A percentile compares a stretch with the other conserved stretches of the same genome.
These are phyloP conservation scores for Salix udensis DNA, from an alignment of 345 rosid species.

Conservation along the genomic window DNA sequence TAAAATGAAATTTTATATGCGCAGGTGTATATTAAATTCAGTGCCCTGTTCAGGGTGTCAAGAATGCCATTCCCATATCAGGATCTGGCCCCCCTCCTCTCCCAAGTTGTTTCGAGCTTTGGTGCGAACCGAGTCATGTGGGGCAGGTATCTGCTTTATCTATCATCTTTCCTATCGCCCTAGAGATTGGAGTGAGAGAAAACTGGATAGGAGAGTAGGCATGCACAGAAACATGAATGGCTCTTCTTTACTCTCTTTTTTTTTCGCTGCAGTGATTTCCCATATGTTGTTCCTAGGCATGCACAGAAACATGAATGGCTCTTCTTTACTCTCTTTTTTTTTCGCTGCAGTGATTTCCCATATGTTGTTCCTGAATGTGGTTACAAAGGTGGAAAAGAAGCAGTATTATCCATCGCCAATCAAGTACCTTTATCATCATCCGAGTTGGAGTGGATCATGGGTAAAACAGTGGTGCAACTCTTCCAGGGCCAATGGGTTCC, in stretches of 20 bases:
- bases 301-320: not conserved
- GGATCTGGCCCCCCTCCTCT: constrained; percentile 54
- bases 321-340: not conserved
- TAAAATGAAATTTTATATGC: not conserved
- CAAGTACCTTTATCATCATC: constrained; percentile 52
- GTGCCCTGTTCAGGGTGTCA: constrained; percentile 83
- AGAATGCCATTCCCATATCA: constrained; percentile 59
- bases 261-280: constrained; percentile 69
- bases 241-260: not conserved
- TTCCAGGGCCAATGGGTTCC: constrained; percentile 57
- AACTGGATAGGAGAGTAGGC: not conserved
- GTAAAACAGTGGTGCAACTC: constrained; percentile 60
- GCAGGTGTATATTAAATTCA: constrained; percentile 81
- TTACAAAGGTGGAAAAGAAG: constrained; percentile 69
- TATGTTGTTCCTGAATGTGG: constrained; percentile 83
- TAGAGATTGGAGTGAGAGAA: not conserved
- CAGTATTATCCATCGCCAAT: constrained; percentile 42
- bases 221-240: not conserved
- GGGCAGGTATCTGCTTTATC: constrained; percentile 56
- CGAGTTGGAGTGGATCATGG: constrained; percentile 72
- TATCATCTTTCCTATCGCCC: not conserved
- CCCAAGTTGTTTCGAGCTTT: constrained; percentile 55
- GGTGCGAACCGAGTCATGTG: constrained; percentile 85
- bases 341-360: constrained; percentile 76
- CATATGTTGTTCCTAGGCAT: constrained; percentile 58